These are phyloP conservation scores for Cystofilobasidium macerans DNA, from an alignment of 768 basidiomycete genomes.

Conservation along the genomic window DNA sequence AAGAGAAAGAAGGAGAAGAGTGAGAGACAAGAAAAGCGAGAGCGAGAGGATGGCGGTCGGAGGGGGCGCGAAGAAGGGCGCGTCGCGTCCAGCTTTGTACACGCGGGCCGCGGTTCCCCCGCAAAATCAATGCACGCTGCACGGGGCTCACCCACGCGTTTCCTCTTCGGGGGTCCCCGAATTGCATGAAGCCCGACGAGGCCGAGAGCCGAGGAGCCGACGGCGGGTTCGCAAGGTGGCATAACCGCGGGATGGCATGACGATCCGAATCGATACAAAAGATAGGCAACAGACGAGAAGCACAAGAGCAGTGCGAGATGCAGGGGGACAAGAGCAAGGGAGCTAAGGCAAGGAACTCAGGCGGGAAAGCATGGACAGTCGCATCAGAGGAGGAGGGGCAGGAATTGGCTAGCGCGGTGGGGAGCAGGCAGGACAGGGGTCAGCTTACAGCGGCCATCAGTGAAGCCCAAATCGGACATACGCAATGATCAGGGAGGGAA, in stretches of 20 bases:
- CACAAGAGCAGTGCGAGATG: too few species aligned
- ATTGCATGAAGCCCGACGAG: too few species aligned
- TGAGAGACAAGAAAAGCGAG: neutral
- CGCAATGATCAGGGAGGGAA: slow-evolving; percentile 69
- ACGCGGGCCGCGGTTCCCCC: too few species aligned
- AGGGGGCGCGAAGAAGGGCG: neutral
- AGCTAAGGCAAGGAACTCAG: neutral
- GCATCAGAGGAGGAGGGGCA: neutral
- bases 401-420: slow-evolving; percentile 12
- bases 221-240: too few species aligned
- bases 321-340: neutral
- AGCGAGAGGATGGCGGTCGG: neutral
- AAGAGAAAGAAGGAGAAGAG: neutral
- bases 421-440: neutral
- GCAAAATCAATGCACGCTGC: too few species aligned
- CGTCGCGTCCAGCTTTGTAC: too few species aligned
- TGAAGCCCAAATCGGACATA: neutral
- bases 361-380: neutral
- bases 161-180: too few species aligned
- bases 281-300: too few species aligned
- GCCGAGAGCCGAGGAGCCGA: too few species aligned
- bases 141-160: too few species aligned
- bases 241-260: too few species aligned
- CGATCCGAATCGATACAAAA: too few species aligned
- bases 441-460: neutral